Conservation (phyloP, 129 eudicot genomes). For the Artemisia argyi region DNA sequence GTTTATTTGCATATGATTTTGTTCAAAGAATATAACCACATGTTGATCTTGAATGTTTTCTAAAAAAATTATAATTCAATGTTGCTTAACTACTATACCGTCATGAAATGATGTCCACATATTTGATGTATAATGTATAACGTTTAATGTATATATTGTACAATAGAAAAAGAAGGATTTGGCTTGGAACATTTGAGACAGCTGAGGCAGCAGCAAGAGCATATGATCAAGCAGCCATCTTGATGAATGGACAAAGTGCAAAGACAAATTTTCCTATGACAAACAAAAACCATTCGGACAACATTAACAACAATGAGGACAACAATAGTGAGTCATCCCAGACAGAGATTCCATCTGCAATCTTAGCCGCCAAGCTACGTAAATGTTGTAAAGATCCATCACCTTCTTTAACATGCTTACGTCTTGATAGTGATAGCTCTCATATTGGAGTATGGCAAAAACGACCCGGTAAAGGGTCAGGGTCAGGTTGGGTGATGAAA, state of each 20-base stretch:
- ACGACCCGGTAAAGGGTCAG: conserved; percentile 56
- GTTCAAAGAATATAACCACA: no score
- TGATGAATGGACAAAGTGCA: conserved; percentile 73
- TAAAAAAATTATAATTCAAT: no score
- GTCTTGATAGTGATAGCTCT: conserved; percentile 67
- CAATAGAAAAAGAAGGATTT: conserved; percentile 65
- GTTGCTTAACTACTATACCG: no score
- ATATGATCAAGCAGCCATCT: conserved; percentile 70
- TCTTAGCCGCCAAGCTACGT: conserved; percentile 56
- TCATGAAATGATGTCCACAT: no score
- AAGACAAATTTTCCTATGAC: conserved; percentile 67
- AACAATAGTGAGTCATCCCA: conserved; percentile 18
- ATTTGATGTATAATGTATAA: not conserved
- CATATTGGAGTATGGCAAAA: conserved; percentile 93
- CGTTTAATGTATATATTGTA: not conserved
- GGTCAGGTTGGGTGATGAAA: conserved; percentile 70
- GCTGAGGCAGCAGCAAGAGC: conserved; percentile 85
- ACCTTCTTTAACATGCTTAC: conserved; percentile 64
- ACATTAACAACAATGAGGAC: no score
- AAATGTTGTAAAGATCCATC: conserved; percentile 71
- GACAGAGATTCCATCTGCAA: conserved; percentile 35
- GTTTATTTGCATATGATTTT: no score
- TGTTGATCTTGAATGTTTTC: no score
- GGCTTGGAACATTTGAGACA: conserved; percentile 85
- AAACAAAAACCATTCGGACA: conserved; percentile 14